Percentiles rank a stretch among this genome's conserved stretches.
Conservation (phyloP, 306 rosid genomes). For the Clitoria ternatea region DNA sequence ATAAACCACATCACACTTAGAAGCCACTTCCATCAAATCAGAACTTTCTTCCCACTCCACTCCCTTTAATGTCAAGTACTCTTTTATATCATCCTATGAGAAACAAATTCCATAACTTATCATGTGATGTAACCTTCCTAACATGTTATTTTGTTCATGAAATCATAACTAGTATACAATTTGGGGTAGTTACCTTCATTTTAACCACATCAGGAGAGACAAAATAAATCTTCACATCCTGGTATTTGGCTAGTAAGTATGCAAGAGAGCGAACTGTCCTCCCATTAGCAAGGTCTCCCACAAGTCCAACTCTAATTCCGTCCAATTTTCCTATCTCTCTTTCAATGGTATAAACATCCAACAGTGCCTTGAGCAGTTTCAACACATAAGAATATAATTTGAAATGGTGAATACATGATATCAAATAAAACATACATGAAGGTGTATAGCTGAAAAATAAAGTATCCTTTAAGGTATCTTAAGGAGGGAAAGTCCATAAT, state of each 20-base stretch:
- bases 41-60: conserved; percentile 87
- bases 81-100: conserved; percentile 81
- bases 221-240: conserved; percentile 62
- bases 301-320: conserved; percentile 77
- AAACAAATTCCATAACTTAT: not conserved
- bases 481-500: not conserved
- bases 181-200: conserved; percentile 66
- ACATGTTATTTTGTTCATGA: not conserved
- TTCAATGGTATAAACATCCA: conserved; percentile 84
- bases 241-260: conserved; percentile 74
- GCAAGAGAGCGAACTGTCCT: conserved; percentile 95
- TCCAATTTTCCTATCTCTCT: conserved; percentile 80
- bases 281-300: conserved; percentile 91
- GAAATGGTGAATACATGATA: not conserved
- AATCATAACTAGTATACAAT: not conserved
- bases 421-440: not conserved
- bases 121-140: not conserved
- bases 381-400: not conserved
- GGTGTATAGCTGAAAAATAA: not conserved
- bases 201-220: conserved; percentile 85
- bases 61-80: conserved; percentile 60
- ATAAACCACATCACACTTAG: conserved; percentile 79
- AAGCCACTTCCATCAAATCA: conserved; percentile 82
- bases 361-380: conserved; percentile 60
- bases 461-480: not conserved